Conservation (phyloP, 73 alveolate genomes). For the Blepharisma stoltei region DNA sequence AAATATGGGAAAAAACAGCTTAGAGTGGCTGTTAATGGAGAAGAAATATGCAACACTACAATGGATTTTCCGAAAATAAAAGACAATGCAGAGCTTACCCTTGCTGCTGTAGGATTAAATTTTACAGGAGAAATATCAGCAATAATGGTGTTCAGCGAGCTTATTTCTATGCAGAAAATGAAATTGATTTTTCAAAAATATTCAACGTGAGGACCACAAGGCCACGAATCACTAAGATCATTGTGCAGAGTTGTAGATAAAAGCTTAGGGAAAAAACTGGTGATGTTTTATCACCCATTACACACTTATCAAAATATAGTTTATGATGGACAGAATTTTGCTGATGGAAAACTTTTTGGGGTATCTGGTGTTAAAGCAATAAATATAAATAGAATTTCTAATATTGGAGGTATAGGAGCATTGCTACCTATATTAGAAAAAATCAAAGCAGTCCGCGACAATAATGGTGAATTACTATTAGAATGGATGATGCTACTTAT, state of each 20-base stretch:
- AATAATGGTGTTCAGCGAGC: background rate
- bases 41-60: background rate
- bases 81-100: background rate
- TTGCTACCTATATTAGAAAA: background rate
- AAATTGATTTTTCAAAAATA: background rate
- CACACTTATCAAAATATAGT: background rate
- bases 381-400: background rate
- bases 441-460: background rate
- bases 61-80: constrained; percentile 12
- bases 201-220: background rate
- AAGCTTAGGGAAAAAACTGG: background rate
- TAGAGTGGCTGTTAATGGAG: constrained; percentile 13
- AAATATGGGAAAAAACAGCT: background rate
- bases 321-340: background rate
- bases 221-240: background rate
- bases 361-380: background rate
- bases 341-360: constrained; percentile 8
- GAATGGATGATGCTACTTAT: constrained; percentile 11
- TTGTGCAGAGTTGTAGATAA: background rate
- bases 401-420: background rate
- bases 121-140: background rate
- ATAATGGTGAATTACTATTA: background rate
- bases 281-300: background rate
- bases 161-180: background rate
- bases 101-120: background rate